Evolutionary conservation across 306 rosid genomes (phyloP).

Genomic region (Erythrophleum fordii): DNA sequence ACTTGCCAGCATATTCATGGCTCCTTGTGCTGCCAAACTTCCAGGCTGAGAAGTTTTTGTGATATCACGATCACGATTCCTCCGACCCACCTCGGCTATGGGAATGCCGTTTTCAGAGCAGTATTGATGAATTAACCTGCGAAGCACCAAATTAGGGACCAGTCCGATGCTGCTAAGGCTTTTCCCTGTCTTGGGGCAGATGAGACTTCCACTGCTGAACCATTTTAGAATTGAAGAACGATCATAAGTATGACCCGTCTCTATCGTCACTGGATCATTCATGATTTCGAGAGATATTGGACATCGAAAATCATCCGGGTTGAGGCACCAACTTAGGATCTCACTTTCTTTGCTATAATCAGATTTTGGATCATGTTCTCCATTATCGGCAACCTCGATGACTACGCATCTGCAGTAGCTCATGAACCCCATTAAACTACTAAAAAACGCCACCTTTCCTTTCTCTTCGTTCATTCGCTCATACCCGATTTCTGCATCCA

Average conservation of each 20-base stretch:
- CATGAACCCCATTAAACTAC: conserved; percentile 62
- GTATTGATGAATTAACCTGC: conserved; percentile 56
- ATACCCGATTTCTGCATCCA: conserved; percentile 68
- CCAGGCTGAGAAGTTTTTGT: conserved; percentile 35
- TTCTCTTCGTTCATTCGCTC: conserved; percentile 49
- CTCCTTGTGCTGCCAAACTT: conserved; percentile 59
- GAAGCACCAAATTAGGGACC: conserved; percentile 68
- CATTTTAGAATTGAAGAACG: conserved; percentile 83
- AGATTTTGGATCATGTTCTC: conserved; percentile 42
- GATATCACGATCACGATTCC: conserved; percentile 48
- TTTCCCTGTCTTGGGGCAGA: conserved; percentile 82
- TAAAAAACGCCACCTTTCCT: conserved; percentile 41
- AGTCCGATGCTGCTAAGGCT: conserved; percentile 55
- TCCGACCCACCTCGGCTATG: conserved; percentile 37
- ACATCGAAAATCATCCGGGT: conserved; percentile 78
- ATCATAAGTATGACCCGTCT: conserved; percentile 88
- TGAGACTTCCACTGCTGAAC: conserved; percentile 65
- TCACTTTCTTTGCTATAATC: conserved; percentile 26
- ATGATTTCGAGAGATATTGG: conserved; percentile 84
- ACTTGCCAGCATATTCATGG: conserved; percentile 52
- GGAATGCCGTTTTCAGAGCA: conserved; percentile 59
- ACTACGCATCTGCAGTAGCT: conserved; percentile 65
- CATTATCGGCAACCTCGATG: conserved; percentile 51
- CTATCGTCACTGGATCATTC: conserved; percentile 80
- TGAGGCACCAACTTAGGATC: conserved; percentile 37